These are phyloP conservation scores for Leonotis leonurus DNA, from an alignment of 257 asterid species.

Conservation along the genomic window DNA sequence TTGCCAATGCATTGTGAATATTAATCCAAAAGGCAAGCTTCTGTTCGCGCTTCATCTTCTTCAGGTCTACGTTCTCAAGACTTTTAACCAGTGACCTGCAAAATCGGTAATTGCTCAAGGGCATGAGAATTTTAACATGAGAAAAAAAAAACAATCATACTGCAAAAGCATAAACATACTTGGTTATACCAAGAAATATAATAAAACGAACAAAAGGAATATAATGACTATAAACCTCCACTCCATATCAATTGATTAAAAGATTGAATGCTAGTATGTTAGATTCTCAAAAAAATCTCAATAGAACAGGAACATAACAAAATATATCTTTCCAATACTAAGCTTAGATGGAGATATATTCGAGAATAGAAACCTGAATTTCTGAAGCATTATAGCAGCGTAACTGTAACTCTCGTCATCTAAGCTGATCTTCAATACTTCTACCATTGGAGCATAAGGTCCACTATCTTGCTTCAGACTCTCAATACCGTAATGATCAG, in stretches of 20 bases:
- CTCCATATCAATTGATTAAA: background rate
- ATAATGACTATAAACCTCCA: background rate
- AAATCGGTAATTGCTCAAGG: background rate
- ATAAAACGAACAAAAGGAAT: background rate
- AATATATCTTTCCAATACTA: too few relatives aligned
- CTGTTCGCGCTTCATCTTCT: slow-evolving; percentile 81
- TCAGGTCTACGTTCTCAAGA: slow-evolving; percentile 73
- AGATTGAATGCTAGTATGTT: background rate
- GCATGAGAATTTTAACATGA: background rate
- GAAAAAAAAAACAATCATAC: background rate
- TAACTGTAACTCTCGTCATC: slow-evolving; percentile 63
- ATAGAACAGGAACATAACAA: background rate
- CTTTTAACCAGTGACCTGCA: slow-evolving; percentile 72
- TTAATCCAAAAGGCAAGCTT: slow-evolving; percentile 85
- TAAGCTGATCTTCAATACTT: slow-evolving; percentile 51
- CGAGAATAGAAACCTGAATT: slow-evolving; percentile 52
- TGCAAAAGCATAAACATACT: slow-evolving; percentile 6
- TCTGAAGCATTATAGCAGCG: slow-evolving; percentile 73
- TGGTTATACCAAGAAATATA: background rate
- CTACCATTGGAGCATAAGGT: slow-evolving; percentile 42
- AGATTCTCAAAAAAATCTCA: background rate
- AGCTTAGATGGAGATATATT: too few relatives aligned
- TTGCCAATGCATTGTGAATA: slow-evolving; percentile 83
- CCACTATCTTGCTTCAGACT: slow-evolving; percentile 37
- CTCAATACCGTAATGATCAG: slow-evolving; percentile 30